A percentile compares a stretch with the other conserved stretches of the same genome.
Conservation (phyloP, 148 eudicot species). For the Fagopyrum tataricum region DNA sequence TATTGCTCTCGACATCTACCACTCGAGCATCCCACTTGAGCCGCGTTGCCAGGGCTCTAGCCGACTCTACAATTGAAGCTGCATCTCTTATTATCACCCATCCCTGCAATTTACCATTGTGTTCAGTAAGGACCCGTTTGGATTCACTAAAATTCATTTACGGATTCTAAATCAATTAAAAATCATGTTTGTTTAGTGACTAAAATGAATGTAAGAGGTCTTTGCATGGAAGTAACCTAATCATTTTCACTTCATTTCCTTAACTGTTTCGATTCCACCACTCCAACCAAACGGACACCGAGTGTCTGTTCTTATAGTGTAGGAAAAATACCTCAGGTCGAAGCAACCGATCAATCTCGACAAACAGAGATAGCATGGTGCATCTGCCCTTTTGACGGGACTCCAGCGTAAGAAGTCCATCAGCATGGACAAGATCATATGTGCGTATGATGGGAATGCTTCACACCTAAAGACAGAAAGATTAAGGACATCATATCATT, state of each 20-base stretch:
- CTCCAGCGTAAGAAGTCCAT: slow-evolving; percentile 74
- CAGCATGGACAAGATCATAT: slow-evolving; percentile 90
- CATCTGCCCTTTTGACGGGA: slow-evolving; percentile 50
- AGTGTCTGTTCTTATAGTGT: too few species aligned
- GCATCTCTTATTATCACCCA: slow-evolving; percentile 85
- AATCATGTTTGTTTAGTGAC: too few species aligned
- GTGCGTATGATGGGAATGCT: slow-evolving; percentile 94
- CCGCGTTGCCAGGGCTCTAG: slow-evolving; percentile 59
- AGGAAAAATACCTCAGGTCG: slow-evolving; percentile 99
- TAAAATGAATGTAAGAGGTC: too few species aligned
- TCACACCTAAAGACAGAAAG: slow-evolving; percentile 62
- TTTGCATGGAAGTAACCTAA: too few species aligned
- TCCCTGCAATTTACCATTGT: slow-evolving; percentile 50
- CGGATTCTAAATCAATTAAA: too few species aligned
- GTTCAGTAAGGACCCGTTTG: too few species aligned
- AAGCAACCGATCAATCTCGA: slow-evolving; percentile 91
- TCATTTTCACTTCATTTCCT: too few species aligned
- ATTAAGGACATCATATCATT: too few species aligned
- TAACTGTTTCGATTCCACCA: too few species aligned
- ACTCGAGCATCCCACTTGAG: slow-evolving; percentile 98
- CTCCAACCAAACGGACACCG: too few species aligned
- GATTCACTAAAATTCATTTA: too few species aligned
- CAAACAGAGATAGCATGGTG: slow-evolving; percentile 52
- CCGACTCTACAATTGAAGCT: slow-evolving; percentile 53
- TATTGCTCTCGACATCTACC: slow-evolving; percentile 70